Conservation (phyloP, 1,139 yeast species). For the Scheffersomyces titani region DNA sequence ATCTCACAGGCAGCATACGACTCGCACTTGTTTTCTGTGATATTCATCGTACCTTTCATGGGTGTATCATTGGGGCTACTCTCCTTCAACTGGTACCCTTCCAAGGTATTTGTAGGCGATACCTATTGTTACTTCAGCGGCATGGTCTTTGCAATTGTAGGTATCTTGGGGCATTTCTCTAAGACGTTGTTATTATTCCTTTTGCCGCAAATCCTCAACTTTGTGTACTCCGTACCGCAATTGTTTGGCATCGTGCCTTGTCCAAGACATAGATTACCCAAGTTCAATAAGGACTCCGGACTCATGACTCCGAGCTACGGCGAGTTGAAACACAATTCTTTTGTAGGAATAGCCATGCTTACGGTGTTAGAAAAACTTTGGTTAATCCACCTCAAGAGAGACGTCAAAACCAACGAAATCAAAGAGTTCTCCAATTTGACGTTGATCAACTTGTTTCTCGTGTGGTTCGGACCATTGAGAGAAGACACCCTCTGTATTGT, state of each 20-base stretch:
- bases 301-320: slow-evolving; percentile 68
- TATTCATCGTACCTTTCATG: slow-evolving; percentile 78
- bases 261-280: slow-evolving; percentile 93
- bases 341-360: slow-evolving; percentile 28
- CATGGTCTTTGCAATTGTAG: slow-evolving; percentile 97
- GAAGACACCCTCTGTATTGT: slow-evolving; percentile 72
- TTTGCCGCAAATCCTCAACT: slow-evolving; percentile 88
- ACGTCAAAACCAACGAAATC: slow-evolving; percentile 31
- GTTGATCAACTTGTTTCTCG: slow-evolving; percentile 75
- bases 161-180: slow-evolving; percentile 93
- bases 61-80: slow-evolving; percentile 82
- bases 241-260: slow-evolving; percentile 83
- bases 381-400: slow-evolving; percentile 50
- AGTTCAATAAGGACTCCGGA: slow-evolving; percentile 66
- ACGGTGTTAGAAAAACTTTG: slow-evolving; percentile 40
- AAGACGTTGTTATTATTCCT: slow-evolving; percentile 85
- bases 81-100: slow-evolving; percentile 86
- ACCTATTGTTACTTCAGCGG: slow-evolving; percentile 98
- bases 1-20: slow-evolving; percentile 65
- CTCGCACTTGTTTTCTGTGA: slow-evolving; percentile 80
- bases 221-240: slow-evolving; percentile 88
- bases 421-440: slow-evolving; percentile 78
- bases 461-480: slow-evolving; percentile 85
- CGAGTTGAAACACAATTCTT: slow-evolving; percentile 17
- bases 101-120: slow-evolving; percentile 93